These are phyloP conservation scores for Xylaria nigripes DNA, from an alignment of 495 filamentous ascomycete species.

Conservation along the genomic window DNA sequence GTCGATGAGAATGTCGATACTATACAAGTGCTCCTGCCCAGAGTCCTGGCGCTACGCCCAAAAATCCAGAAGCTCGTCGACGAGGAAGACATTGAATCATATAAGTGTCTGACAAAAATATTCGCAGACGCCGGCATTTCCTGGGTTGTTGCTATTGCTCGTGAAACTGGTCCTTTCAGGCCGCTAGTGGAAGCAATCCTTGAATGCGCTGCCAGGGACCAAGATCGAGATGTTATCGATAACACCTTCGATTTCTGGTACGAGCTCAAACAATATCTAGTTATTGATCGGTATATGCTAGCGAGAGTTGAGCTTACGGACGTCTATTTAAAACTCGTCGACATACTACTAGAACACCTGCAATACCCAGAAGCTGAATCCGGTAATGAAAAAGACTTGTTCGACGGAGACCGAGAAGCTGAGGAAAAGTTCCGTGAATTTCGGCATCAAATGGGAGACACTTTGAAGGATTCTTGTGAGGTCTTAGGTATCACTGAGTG, in stretches of 20 bases:
- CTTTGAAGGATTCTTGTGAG: slow-evolving; percentile 93
- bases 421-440: slow-evolving; percentile 98
- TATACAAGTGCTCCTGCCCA: slow-evolving; percentile 80
- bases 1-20: slow-evolving; percentile 76
- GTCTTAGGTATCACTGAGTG: slow-evolving; percentile 90
- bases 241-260: slow-evolving; percentile 98
- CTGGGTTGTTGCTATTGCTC: slow-evolving; percentile 85
- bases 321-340: slow-evolving; percentile 78
- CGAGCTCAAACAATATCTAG: slow-evolving; percentile 93
- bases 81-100: slow-evolving; percentile 76
- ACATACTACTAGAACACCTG: slow-evolving; percentile 86
- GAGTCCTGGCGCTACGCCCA: slow-evolving; percentile 66
- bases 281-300: slow-evolving; percentile 78
- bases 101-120: slow-evolving; percentile 78
- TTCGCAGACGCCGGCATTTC: slow-evolving; percentile 92
- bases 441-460: slow-evolving; percentile 93
- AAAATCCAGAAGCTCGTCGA: slow-evolving; percentile 68
- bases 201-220: slow-evolving; percentile 80
- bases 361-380: slow-evolving; percentile 75
- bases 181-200: slow-evolving; percentile 83
- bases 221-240: slow-evolving; percentile 79
- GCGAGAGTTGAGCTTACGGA: slow-evolving; percentile 66
- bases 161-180: slow-evolving; percentile 70
- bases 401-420: slow-evolving; percentile 89
- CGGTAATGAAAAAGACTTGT: slow-evolving; percentile 70